A percentile compares a stretch with the other conserved stretches of the same genome.
Conservation (phyloP, 345 rosid genomes). For the Murraya paniculata region DNA sequence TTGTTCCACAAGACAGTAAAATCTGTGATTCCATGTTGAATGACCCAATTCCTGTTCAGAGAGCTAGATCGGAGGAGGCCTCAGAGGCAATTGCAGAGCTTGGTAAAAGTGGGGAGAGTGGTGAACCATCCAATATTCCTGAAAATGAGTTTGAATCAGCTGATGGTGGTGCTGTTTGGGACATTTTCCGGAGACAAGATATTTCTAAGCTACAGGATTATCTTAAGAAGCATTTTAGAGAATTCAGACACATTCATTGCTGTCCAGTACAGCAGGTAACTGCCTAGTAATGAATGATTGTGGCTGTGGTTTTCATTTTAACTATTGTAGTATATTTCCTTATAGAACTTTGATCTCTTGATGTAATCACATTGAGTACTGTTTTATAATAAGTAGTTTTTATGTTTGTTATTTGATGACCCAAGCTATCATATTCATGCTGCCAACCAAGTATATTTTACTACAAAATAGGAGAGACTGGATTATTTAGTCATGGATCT, state of each 20-base stretch:
- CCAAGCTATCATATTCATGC: background rate
- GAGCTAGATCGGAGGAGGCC: background rate
- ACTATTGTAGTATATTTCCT: background rate
- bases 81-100: slow-evolving; percentile 14
- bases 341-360: background rate
- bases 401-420: background rate
- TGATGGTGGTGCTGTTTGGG: slow-evolving; percentile 76
- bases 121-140: slow-evolving; percentile 3
- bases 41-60: background rate
- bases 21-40: background rate
- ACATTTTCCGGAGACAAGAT: slow-evolving; percentile 74
- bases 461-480: background rate
- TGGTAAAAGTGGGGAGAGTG: slow-evolving; percentile 2
- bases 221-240: slow-evolving; percentile 58
- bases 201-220: slow-evolving; percentile 60
- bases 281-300: background rate
- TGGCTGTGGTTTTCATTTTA: background rate
- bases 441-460: background rate
- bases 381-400: background rate
- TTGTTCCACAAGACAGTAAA: background rate
- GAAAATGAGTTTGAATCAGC: slow-evolving; percentile 14
- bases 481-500: background rate
- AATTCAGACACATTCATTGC: slow-evolving; percentile 67
- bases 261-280: slow-evolving; percentile 56
- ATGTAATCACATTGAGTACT: background rate